Conservation (phyloP, 176 grass and related monocot genomes). For the Poa pratensis region DNA sequence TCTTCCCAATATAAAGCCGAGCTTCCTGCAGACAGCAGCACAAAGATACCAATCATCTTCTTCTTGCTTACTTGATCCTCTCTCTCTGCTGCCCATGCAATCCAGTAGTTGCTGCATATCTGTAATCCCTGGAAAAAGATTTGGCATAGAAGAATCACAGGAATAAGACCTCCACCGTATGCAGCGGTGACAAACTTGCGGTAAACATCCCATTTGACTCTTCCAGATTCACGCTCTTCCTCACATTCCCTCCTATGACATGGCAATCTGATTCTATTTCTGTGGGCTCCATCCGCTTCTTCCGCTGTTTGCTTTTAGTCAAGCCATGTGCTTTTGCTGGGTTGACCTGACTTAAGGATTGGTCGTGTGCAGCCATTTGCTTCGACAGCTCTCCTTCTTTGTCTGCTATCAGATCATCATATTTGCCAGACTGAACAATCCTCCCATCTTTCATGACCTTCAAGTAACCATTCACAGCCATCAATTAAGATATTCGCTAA, state of each 20-base stretch:
- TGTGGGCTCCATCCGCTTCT: constrained; percentile 47
- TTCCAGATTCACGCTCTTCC: constrained; percentile 83
- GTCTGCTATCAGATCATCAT: constrained; percentile 73
- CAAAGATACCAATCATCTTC: constrained; percentile 74
- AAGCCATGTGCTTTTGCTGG: constrained; percentile 49
- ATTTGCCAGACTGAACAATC: constrained; percentile 84
- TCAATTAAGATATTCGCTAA: constrained; percentile 11
- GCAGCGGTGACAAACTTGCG: constrained; percentile 76
- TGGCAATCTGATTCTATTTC: constrained; percentile 51
- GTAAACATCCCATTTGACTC: constrained; percentile 86
- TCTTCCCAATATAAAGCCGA: constrained; percentile 79
- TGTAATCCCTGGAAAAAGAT: constrained; percentile 78
- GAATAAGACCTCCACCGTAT: constrained; percentile 66
- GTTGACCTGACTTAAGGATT: constrained; percentile 68
- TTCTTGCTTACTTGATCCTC: constrained; percentile 63
- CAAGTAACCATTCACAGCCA: constrained; percentile 19
- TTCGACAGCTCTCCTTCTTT: constrained; percentile 59
- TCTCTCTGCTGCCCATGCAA: constrained; percentile 81
- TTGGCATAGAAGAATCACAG: constrained; percentile 71
- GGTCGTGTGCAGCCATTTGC: constrained; percentile 73
- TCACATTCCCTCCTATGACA: constrained; percentile 50
- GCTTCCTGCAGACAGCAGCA: constrained; percentile 71
- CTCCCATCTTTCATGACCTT: constrained; percentile 86
- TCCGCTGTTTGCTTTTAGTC: constrained; percentile 44
- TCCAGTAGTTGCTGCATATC: constrained; percentile 94